phyloP scores from a whole-genome alignment of 2,329 filamentous ascomycete genomes.

The Botrytis elliptica region DNA sequence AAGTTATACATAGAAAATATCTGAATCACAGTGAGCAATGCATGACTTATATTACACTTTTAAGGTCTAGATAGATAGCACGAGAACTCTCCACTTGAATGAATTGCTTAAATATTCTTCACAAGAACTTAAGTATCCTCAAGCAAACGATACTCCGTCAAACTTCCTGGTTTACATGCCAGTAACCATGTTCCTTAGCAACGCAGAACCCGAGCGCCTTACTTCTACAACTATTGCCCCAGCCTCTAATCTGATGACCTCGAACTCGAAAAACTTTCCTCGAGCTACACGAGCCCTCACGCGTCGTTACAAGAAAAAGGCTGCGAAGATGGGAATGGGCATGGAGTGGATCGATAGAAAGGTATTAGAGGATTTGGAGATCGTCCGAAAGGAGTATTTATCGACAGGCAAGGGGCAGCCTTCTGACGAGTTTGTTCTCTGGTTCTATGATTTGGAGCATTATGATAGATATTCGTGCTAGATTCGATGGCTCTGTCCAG shows the following conservation, averaged over 20 bases:
- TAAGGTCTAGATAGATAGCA: background rate
- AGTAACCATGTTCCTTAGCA: conserved; percentile 2
- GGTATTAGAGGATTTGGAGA: background rate
- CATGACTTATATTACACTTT: background rate
- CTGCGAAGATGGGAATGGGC: background rate
- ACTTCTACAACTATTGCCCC: background rate
- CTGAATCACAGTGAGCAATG: background rate
- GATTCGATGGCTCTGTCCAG: background rate
- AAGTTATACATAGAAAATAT: background rate
- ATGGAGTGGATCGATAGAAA: background rate
- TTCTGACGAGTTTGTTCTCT: background rate
- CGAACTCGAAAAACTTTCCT: background rate
- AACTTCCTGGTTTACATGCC: background rate
- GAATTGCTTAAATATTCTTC: background rate
- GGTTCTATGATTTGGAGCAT: background rate
- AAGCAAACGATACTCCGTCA: background rate
- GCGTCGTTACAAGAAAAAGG: background rate
- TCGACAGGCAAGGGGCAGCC: background rate
- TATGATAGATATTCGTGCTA: background rate
- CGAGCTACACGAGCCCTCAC: background rate
- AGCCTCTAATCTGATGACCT: background rate
- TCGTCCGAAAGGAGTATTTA: background rate
- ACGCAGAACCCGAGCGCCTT: background rate
- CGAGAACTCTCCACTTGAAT: background rate
- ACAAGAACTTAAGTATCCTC: background rate